Base-by-base conservation (phyloP, 1,284 basidiomycete genomes). In the Schizophyllum commune region DNA sequence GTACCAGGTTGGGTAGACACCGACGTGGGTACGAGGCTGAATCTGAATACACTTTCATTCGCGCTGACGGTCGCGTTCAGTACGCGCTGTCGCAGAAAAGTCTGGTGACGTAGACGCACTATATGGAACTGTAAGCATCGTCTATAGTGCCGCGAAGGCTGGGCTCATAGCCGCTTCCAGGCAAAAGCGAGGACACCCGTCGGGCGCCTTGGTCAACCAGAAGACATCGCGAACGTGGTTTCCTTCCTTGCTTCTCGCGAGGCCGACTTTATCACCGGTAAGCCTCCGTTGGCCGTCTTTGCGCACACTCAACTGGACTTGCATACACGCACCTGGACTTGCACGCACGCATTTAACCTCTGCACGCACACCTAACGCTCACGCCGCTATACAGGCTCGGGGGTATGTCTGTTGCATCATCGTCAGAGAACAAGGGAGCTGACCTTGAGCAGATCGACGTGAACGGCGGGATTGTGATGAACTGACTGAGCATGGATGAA, bases 1-100 rank as follows among this genome's bases (percentile, higher is more conserved):
- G n/a, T n/a, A n/a, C n/a, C n/a, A 47, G 79, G 79, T 27, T 67
- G 70, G 15, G 67, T 76, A 21, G 68, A 71, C 57, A 77, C 73
- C 0, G 2, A 56, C 11, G 73, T 78, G 72, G 68, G 75, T 73
- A 53, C 63, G 68, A 67, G 21, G 11, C n/a, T 27, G 27, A 27
- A 27, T 27, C 5, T 27, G 27, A 27, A 27, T 27, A 2, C 27
- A 27, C 27, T 5, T 5, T 27, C 5, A 27, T 27, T 27, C 27
- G 27, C 27, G 27, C 5, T 27, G 27, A 27, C 27, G 27, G 5
- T 27, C 27, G 27, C 27, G 27, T 2, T 27, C 39, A 47, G 39
- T 47, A 3, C 39, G 39, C 39, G 39, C 9, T 3, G 3, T 47
- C 3, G 39, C 39, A 13, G 39, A 47, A 9, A 17, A 17, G 9